These are phyloP conservation scores for Hemisphaericaspora subhashii DNA, from an alignment of 1,139 yeast genomes.

Conservation along the genomic window DNA sequence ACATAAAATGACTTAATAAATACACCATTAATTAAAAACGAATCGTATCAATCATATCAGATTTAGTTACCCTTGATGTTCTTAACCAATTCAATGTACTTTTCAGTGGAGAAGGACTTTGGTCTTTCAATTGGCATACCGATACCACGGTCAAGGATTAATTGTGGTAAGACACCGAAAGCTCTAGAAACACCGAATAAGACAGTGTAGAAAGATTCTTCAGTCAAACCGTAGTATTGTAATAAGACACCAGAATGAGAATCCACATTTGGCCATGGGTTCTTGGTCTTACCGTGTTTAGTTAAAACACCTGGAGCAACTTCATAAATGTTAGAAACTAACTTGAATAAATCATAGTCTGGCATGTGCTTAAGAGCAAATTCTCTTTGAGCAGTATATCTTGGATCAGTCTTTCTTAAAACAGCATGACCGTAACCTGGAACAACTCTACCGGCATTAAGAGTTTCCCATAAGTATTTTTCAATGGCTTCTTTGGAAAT, in stretches of 20 bases:
- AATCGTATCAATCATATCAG: constrained; percentile 11
- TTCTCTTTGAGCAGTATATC: constrained; percentile 96
- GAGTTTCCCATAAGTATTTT: constrained; percentile 87
- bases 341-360: constrained; percentile 87
- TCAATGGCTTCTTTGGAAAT: constrained; percentile 75
- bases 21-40: constrained; percentile 13
- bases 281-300: constrained; percentile 97
- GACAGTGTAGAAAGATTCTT: constrained; percentile 95
- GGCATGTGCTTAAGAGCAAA: constrained; percentile 97
- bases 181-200: constrained; percentile 98
- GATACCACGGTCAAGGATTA: constrained; percentile 92
- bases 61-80: constrained; percentile 30
- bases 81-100: constrained; percentile 63
- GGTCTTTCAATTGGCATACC: constrained; percentile 98
- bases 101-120: constrained; percentile 84
- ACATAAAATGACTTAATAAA: constrained; percentile 11
- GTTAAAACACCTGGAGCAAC: constrained; percentile 95
- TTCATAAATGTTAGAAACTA: constrained; percentile 87
- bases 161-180: constrained; percentile 94
- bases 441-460: constrained; percentile 90
- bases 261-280: constrained; percentile 99
- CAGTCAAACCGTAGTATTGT: constrained; percentile 95
- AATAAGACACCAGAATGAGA: constrained; percentile 96
- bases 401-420: constrained; percentile 94
- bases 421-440: constrained; percentile 99